Evolutionary conservation across 371 early-diverging fungal species (phyloP), one percentile per base, ranked within the genome.

Genomic region (Basidiobolus meristosporus): DNA sequence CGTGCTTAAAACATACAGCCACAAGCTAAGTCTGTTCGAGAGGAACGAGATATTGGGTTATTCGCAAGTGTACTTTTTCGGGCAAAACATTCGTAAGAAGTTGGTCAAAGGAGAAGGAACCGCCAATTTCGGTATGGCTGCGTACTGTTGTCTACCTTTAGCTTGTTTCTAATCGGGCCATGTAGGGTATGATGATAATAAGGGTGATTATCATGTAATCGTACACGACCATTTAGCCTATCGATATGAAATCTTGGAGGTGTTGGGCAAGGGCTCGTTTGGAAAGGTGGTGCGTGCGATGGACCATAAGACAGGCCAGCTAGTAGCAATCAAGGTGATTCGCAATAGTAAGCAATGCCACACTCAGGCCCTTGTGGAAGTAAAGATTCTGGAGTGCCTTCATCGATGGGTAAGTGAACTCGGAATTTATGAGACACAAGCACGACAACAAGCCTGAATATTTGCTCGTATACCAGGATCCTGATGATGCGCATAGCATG

Each of bases 181-280:
- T n/a, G n/a, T 44, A 68, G 78, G 87, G 11, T 93, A 70, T 44
- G 95, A 92, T 53, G 95, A 95, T 60, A 73, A 88, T 38, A 76
- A 86, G 2, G 95, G 95, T 2, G 95, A 95, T 47, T 90, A 90
- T 44, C 62, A 77, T 32, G 69, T 89, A n/a, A 70, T 78, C 17
- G 59, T 63, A 36, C 76, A 79, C 47, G 95, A 95, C 56, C 95
- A 95, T 53, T 48, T 95, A 29, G 65, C 65, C 36, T 95, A 86
- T 52, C 73, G 96, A 1, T 96, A 90, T 54, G 91, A 92, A 51
- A 66, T 96, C 17, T 31, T 90, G 29, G 80, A 78, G 10, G 59
- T 80, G 30, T 57, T 98, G 2, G 99, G 99, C 30, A 82, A 86
- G 54, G 99, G 99, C 1, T 90, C 92, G 2, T 98, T 97, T 65